Evolutionary conservation across 768 basidiomycete genomes (phyloP), one percentile per base, ranked within the genome.

Genomic region (Ramaria rubella): DNA sequence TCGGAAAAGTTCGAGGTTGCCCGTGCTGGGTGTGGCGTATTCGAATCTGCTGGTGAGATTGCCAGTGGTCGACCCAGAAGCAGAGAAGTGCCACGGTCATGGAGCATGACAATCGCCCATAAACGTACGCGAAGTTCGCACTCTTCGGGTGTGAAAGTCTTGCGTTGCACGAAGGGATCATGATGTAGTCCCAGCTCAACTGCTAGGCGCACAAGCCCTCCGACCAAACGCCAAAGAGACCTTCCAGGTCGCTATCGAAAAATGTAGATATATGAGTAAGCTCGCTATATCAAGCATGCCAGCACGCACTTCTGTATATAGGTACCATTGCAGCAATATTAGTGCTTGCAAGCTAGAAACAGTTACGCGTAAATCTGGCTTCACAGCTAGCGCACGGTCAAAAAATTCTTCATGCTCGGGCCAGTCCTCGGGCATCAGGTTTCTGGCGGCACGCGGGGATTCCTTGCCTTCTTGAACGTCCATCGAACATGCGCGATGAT

Each of bases 111-210:
- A 56, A 87, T 91, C 7, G 80, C 83, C 90, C 90, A 93, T 17
- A 93, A 77, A 24, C 87, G 84, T 58, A 89, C 86, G 34, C 90
- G 87, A 14, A 89, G 71, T 60, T 86, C 82, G 59, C 81, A 82
- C 69, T 93, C 90, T 60, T 86, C 85, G 24, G 83, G 81, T 1
- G 83, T 83, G 69, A 92, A 93, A 2, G 70, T 70, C 54, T 75
- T 73, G 52, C 76, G 69, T 66, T 90, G 84, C 1, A 76, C 76
- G 3, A 77, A 85, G 5, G 90, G 90, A 66, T 93, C 89, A 63
- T 93, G 90, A 61, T 93, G 91, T 44, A 93, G 74, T 24, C 90
- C 90, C 2, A 93, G 77, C 69, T 93, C 90, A 61, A 91, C 82
- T 15, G 87, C 79, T 11, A 93, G 76, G 4, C 90, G 83, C 26